These are phyloP conservation scores for Cercospora zeae-maydis DNA, from an alignment of 2,329 filamentous ascomycete genomes.

Conservation along the genomic window DNA sequence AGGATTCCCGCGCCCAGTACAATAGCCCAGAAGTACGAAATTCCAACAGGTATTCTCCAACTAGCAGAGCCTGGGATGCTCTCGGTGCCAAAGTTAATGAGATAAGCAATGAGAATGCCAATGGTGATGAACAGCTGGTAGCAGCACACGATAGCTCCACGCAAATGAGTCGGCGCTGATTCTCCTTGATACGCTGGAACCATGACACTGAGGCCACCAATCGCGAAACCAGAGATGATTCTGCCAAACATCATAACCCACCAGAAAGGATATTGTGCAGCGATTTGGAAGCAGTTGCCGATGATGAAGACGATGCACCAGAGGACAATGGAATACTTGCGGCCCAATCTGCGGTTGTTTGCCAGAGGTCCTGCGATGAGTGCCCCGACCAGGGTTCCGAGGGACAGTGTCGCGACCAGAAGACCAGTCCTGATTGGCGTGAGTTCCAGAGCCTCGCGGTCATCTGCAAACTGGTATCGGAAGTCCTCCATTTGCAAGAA, in stretches of 20 bases:
- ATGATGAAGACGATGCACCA: conserved; percentile 60
- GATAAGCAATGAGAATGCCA: conserved; percentile 55
- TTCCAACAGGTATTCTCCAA: conserved; percentile 47
- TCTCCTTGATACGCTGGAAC: conserved; percentile 67
- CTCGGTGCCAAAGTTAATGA: conserved; percentile 59
- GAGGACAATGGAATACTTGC: conserved; percentile 58
- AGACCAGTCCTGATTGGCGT: conserved; percentile 58
- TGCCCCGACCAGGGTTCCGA: conserved; percentile 57
- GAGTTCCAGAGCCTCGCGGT: conserved; percentile 40
- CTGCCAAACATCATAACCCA: conserved; percentile 62
- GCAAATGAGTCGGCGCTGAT: conserved; percentile 59
- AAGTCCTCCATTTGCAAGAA: conserved; percentile 60
- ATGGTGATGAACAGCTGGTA: conserved; percentile 68
- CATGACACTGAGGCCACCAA: conserved; percentile 59
- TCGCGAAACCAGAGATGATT: conserved; percentile 59
- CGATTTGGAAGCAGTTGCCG: conserved; percentile 63
- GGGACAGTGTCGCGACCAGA: conserved; percentile 56
- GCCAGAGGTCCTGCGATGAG: conserved; percentile 56
- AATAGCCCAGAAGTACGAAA: conserved; percentile 45
- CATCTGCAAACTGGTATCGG: conserved; percentile 51
- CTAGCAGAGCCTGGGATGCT: conserved; percentile 37
- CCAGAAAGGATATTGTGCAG: conserved; percentile 51
- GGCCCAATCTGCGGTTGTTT: conserved; percentile 53
- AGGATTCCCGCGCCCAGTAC: conserved; percentile 45
- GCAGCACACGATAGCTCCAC: conserved; percentile 58